Evolutionary conservation across 202 grass and related monocot genomes (phyloP), one percentile per base, ranked within the genome.

Genomic region (Miscanthus sacchariflorus): DNA sequence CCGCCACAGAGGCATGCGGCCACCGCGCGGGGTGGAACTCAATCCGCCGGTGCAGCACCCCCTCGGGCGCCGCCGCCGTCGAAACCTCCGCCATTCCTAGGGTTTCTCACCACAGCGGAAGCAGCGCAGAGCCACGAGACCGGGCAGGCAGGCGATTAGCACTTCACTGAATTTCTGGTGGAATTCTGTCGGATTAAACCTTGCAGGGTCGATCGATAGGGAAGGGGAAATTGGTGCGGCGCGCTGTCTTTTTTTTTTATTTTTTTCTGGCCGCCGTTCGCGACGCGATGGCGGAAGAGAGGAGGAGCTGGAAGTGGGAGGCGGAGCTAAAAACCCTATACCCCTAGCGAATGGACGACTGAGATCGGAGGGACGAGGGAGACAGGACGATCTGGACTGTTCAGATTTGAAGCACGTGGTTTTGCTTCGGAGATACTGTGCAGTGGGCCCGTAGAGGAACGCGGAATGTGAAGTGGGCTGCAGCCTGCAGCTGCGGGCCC

Each of bases 1-100:
- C 72, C 5, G 75, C 70, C 81, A 28, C 71, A 33, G 81, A 43
- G 12, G 85, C 14, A 28, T 92, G 92, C 27, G 85, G 49, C 77
- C 75, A 87, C 86, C 90, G 82, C 7, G 94, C 88, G 2, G 36
- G 80, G 75, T 96, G 94, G 77, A 96, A 96, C 48, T 90, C 94
- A 39, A 96, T 91, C 83, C 83, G 72, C 54, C 94, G 76, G 67
- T 89, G 82, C 90, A 96, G 85, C 48, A 90, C 87, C 66, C 70
- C 88, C 72, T 93, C 94, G 40, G 79, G 56, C 54, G 79, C 88
- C 74, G 78, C 72, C 84, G 82, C 72, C 67, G 54, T 64, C 12
- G 86, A 74, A 44, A 92, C 82, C 45, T 61, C 84, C 65, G 81
- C 87, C 92, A 94, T 94, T 19, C 3, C 23, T 87, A 89, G 91